Percentiles rank a stretch among this genome's conserved stretches.
Conservation (phyloP, 1,139 yeast genomes). For the Schwanniomyces etchellsii region DNA sequence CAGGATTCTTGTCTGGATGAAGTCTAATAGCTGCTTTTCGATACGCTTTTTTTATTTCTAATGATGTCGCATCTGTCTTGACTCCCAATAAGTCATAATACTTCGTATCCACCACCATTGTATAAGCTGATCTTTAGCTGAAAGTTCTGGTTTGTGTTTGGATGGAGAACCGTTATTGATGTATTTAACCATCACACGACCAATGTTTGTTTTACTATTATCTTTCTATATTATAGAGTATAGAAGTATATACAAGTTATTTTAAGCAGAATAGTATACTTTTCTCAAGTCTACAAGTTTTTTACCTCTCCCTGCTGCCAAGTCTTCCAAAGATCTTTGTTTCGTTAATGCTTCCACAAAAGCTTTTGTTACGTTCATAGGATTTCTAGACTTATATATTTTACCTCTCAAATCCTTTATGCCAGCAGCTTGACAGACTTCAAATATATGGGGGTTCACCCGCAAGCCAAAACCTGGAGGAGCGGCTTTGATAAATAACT, state of each 20-base stretch:
- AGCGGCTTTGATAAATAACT: constrained; percentile 75
- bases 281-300: constrained; percentile 89
- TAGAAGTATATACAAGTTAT: background rate
- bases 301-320: constrained; percentile 92
- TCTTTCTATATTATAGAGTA: too few relatives aligned
- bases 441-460: constrained; percentile 86
- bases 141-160: too few relatives aligned
- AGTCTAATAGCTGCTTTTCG: constrained; percentile 81
- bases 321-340: constrained; percentile 79
- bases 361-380: constrained; percentile 91
- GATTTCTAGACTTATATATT: constrained; percentile 86
- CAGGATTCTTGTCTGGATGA: constrained; percentile 96
- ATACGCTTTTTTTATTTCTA: constrained; percentile 90
- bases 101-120: constrained; percentile 88
- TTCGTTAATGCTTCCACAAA: constrained; percentile 79
- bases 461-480: constrained; percentile 94
- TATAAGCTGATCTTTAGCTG: background rate
- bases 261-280: constrained; percentile 64
- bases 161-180: too few relatives aligned
- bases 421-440: constrained; percentile 92
- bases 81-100: constrained; percentile 81
- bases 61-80: constrained; percentile 62
- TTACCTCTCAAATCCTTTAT: constrained; percentile 90
- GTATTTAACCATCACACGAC: too few relatives aligned
- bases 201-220: too few relatives aligned